Conservation (phyloP, 352 stramenopile genomes). For the Phytophthora chlamydospora region DNA sequence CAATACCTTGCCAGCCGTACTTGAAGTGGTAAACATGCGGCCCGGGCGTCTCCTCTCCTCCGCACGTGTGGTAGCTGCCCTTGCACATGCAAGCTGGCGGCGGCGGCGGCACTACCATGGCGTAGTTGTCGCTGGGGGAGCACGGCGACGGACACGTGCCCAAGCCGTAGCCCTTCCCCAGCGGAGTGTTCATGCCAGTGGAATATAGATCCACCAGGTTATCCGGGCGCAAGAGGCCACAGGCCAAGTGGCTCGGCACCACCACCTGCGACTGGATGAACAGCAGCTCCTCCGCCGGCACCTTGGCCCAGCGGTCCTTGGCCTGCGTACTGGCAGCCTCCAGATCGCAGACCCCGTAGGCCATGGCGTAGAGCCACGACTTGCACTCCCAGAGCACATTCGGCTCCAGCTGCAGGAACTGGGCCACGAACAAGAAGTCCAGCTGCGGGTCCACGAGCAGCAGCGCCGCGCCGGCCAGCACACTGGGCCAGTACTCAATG, state of each 20-base stretch:
- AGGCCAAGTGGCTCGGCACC: slow-evolving; percentile 66
- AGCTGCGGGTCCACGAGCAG: slow-evolving; percentile 70
- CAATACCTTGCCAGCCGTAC: slow-evolving; percentile 80
- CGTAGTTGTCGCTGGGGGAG: slow-evolving; percentile 74
- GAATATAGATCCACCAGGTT: slow-evolving; percentile 54
- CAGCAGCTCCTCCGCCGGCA: slow-evolving; percentile 70
- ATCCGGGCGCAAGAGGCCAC: slow-evolving; percentile 58
- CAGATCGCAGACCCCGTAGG: slow-evolving; percentile 59
- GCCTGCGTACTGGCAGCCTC: slow-evolving; percentile 49
- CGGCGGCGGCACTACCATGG: slow-evolving; percentile 30
- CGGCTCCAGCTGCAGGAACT: slow-evolving; percentile 81
- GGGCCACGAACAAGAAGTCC: slow-evolving; percentile 81
- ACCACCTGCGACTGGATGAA: slow-evolving; percentile 75
- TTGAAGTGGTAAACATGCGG: slow-evolving; percentile 85
- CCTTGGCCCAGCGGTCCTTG: slow-evolving; percentile 70
- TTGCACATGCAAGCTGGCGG: slow-evolving; percentile 54
- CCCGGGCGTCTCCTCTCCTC: slow-evolving; percentile 40
- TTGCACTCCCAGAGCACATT: slow-evolving; percentile 85
- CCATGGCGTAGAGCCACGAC: slow-evolving; percentile 72
- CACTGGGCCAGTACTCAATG: slow-evolving; percentile 77
- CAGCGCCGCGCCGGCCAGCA: slow-evolving; percentile 73
- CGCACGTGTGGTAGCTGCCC: slow-evolving; percentile 59
- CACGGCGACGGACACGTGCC: slow-evolving; percentile 57
- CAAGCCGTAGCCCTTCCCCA: slow-evolving; percentile 39
- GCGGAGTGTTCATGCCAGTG: slow-evolving; percentile 36